Evolutionary conservation across 148 eudicot genomes (phyloP).

Genomic region (Dysphania ambrosioides): DNA sequence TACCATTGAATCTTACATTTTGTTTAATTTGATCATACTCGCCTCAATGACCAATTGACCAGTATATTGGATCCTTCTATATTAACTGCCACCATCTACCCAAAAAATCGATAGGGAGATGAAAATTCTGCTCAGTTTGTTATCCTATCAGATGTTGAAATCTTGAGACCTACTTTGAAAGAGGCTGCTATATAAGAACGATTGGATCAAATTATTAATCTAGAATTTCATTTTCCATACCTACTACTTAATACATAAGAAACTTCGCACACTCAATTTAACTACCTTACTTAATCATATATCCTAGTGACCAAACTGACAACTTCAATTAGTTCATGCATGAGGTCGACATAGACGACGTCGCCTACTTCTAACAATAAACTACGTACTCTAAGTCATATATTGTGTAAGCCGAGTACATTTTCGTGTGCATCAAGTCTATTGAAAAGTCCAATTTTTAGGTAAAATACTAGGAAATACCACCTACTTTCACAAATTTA

Average conservation of each 20-base stretch:
- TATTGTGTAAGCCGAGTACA: not conserved
- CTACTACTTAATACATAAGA: not conserved
- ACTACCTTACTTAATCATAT: not conserved
- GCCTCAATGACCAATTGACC: not conserved
- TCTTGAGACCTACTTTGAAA: not conserved
- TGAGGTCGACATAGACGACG: not conserved
- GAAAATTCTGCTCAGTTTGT: not conserved
- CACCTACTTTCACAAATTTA: not conserved
- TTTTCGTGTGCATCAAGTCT: not conserved
- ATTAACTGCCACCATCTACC: not conserved
- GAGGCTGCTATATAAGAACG: not conserved
- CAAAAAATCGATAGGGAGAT: not conserved
- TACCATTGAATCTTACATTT: not conserved
- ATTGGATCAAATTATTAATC: not conserved
- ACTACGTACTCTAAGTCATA: not conserved
- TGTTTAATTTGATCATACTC: not conserved
- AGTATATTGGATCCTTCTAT: not conserved
- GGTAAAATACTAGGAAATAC: not conserved
- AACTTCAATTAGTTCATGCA: not conserved
- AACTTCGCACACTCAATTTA: not conserved
- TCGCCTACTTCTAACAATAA: not conserved
- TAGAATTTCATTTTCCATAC: slow-evolving; percentile 3
- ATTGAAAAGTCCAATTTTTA: not conserved
- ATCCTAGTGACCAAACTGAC: not conserved
- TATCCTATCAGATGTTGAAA: slow-evolving; percentile 9